A percentile compares a stretch with the other conserved stretches of the same genome.
phyloP scores from a whole-genome alignment of 2,329 filamentous ascomycete genomes.

The Verticillium albo-atrum region DNA sequence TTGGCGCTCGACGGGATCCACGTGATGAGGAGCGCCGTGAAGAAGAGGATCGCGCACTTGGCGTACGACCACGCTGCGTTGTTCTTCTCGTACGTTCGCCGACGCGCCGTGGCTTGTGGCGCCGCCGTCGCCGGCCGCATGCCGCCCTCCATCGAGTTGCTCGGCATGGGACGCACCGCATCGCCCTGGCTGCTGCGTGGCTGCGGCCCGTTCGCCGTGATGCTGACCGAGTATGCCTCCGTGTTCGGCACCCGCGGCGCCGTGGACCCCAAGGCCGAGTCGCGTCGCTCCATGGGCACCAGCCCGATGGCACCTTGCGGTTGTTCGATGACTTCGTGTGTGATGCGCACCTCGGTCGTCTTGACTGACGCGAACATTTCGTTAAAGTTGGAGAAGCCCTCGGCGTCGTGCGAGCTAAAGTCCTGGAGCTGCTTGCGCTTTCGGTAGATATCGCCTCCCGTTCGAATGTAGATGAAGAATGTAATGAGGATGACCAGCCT shows the following conservation, averaged over 20 bases:
- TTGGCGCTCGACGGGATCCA: slow-evolving; percentile 78
- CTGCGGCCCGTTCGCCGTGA: slow-evolving; percentile 29
- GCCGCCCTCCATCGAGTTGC: slow-evolving; percentile 8
- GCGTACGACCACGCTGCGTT: slow-evolving; percentile 66
- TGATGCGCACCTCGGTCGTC: slow-evolving; percentile 62
- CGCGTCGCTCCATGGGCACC: slow-evolving; percentile 23
- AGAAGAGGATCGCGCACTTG: slow-evolving; percentile 68
- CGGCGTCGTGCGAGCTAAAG: slow-evolving; percentile 30
- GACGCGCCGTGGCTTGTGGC: slow-evolving; percentile 22
- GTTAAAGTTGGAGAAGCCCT: slow-evolving; percentile 30
- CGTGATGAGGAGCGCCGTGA: slow-evolving; percentile 65
- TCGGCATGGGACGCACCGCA: slow-evolving; percentile 21
- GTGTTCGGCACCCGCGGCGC: slow-evolving; percentile 3
- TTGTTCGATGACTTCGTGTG: slow-evolving; percentile 38
- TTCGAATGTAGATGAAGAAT: slow-evolving; percentile 60
- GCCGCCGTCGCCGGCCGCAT: slow-evolving; percentile 16
- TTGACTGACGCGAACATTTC: slow-evolving; percentile 46
- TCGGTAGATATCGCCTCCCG: slow-evolving; percentile 63
- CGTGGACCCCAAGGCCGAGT: slow-evolving; percentile 4
- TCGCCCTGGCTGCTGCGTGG: slow-evolving; percentile 19
- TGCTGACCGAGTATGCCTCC: slow-evolving; percentile 37
- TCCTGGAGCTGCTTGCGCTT: slow-evolving; percentile 59
- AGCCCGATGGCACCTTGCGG: slow-evolving; percentile 23
- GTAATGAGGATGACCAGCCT: slow-evolving; percentile 60
- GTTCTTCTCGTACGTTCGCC: slow-evolving; percentile 47